Percentiles rank a stretch among this genome's conserved stretches.
Conservation (phyloP, 2,329 filamentous ascomycete species). For the Fusarium coffeatum region DNA sequence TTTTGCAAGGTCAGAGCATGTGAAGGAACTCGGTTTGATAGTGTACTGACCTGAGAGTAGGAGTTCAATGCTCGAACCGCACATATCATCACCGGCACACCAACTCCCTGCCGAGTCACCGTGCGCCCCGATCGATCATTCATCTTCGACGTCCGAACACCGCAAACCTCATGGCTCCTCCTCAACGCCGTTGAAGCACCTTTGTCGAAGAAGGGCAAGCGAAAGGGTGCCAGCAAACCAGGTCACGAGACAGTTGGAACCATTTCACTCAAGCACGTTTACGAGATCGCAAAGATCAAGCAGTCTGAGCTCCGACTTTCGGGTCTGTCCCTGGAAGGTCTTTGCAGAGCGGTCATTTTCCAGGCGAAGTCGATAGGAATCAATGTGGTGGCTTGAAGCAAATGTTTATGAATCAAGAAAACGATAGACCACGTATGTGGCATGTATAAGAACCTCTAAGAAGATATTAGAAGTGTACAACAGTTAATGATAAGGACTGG, state of each 20-base stretch:
- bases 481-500: slow-evolving; percentile 33
- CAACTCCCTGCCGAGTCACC: slow-evolving; percentile 89
- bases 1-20: slow-evolving; percentile 87
- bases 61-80: slow-evolving; percentile 97
- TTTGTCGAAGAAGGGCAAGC: slow-evolving; percentile 75
- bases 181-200: slow-evolving; percentile 84
- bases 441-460: slow-evolving; percentile 28
- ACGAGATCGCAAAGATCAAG: slow-evolving; percentile 98
- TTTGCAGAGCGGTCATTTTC: slow-evolving; percentile 79
- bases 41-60: slow-evolving; percentile 59
- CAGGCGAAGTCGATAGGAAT: slow-evolving; percentile 82
- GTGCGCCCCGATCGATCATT: slow-evolving; percentile 95
- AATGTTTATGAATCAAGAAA: slow-evolving; percentile 3
- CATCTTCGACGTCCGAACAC: slow-evolving; percentile 91
- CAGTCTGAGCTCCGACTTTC: slow-evolving; percentile 79
- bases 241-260: slow-evolving; percentile 83
- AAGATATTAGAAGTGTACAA: slow-evolving; percentile 43
- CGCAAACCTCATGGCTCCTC: slow-evolving; percentile 91
- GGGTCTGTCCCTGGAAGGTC: slow-evolving; percentile 74
- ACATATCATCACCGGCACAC: slow-evolving; percentile 83
- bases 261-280: slow-evolving; percentile 93
- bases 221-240: slow-evolving; percentile 80
- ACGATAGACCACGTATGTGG: slow-evolving; percentile 21
- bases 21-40: neutral
- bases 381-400: slow-evolving; percentile 70